A percentile compares a stretch with the other conserved stretches of the same genome.
Conservation (phyloP, 2,329 filamentous ascomycete genomes). For the Ophiostoma tasmaniense region DNA sequence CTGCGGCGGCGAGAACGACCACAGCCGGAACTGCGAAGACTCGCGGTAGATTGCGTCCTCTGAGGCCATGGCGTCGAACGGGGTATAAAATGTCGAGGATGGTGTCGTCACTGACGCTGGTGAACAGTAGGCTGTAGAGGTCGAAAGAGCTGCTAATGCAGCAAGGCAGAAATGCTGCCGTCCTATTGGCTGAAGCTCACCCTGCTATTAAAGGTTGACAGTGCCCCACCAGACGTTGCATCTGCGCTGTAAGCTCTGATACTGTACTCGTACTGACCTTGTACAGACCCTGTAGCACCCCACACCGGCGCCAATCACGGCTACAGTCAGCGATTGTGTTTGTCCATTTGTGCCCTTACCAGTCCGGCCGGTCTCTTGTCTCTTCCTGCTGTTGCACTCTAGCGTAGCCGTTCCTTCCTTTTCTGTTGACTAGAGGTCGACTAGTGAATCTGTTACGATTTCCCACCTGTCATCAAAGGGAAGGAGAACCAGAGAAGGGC, state of each 20-base stretch:
- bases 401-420: not conserved
- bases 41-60: conserved; percentile 88
- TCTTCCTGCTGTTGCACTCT: not conserved
- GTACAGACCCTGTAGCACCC: not conserved
- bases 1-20: conserved; percentile 76
- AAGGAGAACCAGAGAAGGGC: not conserved
- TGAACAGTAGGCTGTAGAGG: not conserved
- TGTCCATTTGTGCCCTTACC: not conserved
- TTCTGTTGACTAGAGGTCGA: not conserved
- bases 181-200: not conserved
- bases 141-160: not conserved
- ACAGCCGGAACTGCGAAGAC: conserved; percentile 83
- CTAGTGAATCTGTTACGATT: not conserved
- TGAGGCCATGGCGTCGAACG: conserved; percentile 48
- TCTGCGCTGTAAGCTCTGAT: not conserved
- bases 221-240: not conserved
- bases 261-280: not conserved
- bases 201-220: not conserved
- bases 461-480: not conserved
- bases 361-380: not conserved
- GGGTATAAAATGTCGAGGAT: not conserved
- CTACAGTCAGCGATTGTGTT: not conserved
- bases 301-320: not conserved
- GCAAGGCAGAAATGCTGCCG: not conserved
- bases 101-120: not conserved